These are phyloP conservation scores for Schwanniomyces occidentalis DNA, from an alignment of 805 yeast genomes.

Conservation along the genomic window DNA sequence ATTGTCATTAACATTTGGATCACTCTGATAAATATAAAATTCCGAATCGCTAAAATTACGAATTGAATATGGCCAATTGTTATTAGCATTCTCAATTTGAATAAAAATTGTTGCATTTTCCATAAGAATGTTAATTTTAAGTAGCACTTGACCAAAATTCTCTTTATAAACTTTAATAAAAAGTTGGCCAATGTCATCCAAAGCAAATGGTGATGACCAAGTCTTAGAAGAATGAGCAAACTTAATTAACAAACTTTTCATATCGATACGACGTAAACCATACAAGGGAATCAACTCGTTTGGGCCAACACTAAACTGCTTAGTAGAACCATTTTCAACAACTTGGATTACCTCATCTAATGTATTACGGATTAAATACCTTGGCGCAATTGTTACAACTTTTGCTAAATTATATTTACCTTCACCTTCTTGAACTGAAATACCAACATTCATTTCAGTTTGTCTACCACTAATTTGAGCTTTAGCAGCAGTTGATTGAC, in stretches of 20 bases:
- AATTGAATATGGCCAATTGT: constrained; percentile 90
- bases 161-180: constrained; percentile 68
- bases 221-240: constrained; percentile 55
- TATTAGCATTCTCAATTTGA: constrained; percentile 67
- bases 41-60: constrained; percentile 88
- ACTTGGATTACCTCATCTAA: constrained; percentile 57
- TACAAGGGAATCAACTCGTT: constrained; percentile 58
- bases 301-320: constrained; percentile 45
- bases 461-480: constrained; percentile 50
- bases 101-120: constrained; percentile 83
- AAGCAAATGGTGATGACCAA: constrained; percentile 88
- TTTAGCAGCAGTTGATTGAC: constrained; percentile 63
- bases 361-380: constrained; percentile 72
- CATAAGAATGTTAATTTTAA: constrained; percentile 72
- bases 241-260: constrained; percentile 62
- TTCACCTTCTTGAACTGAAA: constrained; percentile 75
- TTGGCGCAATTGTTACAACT: constrained; percentile 77
- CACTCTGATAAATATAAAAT: constrained; percentile 81
- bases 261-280: constrained; percentile 54
- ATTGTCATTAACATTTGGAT: constrained; percentile 70
- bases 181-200: constrained; percentile 81
- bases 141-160: constrained; percentile 64
- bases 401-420: constrained; percentile 80
- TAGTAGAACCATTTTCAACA: constrained; percentile 67
- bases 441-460: constrained; percentile 72